Evolutionary conservation across 257 asterid genomes (phyloP).

Genomic region (Craterostigma plantagineum): DNA sequence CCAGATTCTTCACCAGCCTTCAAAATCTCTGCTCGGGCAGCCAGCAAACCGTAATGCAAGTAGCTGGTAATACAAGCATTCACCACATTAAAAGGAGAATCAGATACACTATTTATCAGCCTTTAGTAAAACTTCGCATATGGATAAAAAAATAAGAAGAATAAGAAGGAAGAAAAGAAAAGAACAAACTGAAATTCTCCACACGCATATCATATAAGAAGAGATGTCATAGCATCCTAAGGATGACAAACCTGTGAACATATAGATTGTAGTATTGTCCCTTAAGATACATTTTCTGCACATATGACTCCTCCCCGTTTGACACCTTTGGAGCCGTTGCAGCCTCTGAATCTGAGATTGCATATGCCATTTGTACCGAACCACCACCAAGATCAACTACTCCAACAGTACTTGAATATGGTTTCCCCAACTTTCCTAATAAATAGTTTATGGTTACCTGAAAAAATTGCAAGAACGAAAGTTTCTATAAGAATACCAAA

Average conservation of each 20-base stretch:
- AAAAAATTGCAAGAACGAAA: constrained; percentile 1
- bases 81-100: too few relatives aligned
- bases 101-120: too few relatives aligned
- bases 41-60: constrained; percentile 64
- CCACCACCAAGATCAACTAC: constrained; percentile 88
- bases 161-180: too few relatives aligned
- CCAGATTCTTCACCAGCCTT: constrained; percentile 32
- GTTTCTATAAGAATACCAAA: background rate
- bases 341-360: constrained; percentile 46
- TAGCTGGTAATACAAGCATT: constrained; percentile 21
- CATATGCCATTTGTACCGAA: constrained; percentile 86
- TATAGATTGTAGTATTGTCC: constrained; percentile 48
- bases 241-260: constrained; percentile 57
- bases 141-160: too few relatives aligned
- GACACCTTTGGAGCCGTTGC: constrained; percentile 38
- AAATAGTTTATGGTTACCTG: constrained; percentile 74
- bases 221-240: too few relatives aligned
- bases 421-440: constrained; percentile 50
- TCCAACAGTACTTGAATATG: constrained; percentile 40
- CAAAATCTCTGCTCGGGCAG: constrained; percentile 66
- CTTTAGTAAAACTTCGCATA: too few relatives aligned
- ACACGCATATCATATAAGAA: too few relatives aligned
- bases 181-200: too few relatives aligned
- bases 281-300: constrained; percentile 46
- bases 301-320: constrained; percentile 39